Percentiles rank a stretch among this genome's conserved stretches.
Evolutionary conservation across 306 rosid species (phyloP).

Genomic region (Quercus mongolica): DNA sequence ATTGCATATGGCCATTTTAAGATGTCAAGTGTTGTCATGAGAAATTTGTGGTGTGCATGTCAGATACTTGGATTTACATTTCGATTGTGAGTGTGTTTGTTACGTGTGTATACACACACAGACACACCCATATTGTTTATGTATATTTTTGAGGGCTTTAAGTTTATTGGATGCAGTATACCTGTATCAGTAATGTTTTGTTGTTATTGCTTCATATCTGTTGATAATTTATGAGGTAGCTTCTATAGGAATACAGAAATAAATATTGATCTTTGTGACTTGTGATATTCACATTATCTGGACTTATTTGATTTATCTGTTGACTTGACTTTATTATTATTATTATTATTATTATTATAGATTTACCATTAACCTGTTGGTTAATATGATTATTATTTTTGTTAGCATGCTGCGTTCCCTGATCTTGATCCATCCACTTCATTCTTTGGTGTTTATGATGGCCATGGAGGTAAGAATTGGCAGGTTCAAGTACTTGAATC

Average conservation of each 20-base stretch:
- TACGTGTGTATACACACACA: too few relatives aligned
- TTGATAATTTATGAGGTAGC: background rate
- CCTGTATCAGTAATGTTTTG: too few relatives aligned
- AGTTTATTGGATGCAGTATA: too few relatives aligned
- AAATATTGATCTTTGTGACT: background rate
- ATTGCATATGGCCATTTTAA: too few relatives aligned
- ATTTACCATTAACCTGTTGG: constrained; percentile 11
- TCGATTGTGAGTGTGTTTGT: too few relatives aligned
- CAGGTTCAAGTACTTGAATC: constrained; percentile 11
- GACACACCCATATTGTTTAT: too few relatives aligned
- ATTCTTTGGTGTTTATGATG: constrained; percentile 97
- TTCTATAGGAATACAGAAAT: background rate
- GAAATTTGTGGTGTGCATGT: too few relatives aligned
- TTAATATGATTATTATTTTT: constrained; percentile 16
- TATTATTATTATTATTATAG: background rate
- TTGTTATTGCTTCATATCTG: too few relatives aligned
- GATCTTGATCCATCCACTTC: constrained; percentile 85
- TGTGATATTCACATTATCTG: background rate
- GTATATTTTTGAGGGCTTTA: too few relatives aligned
- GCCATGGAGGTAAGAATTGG: constrained; percentile 92
- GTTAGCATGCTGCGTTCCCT: constrained; percentile 93
- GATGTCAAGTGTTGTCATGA: too few relatives aligned
- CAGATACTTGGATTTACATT: too few relatives aligned
- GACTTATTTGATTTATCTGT: constrained; percentile 11
- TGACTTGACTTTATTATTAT: constrained; percentile 1